phyloP scores from a whole-genome alignment of 2,329 filamentous ascomycete species.

The Fusarium foetens region DNA sequence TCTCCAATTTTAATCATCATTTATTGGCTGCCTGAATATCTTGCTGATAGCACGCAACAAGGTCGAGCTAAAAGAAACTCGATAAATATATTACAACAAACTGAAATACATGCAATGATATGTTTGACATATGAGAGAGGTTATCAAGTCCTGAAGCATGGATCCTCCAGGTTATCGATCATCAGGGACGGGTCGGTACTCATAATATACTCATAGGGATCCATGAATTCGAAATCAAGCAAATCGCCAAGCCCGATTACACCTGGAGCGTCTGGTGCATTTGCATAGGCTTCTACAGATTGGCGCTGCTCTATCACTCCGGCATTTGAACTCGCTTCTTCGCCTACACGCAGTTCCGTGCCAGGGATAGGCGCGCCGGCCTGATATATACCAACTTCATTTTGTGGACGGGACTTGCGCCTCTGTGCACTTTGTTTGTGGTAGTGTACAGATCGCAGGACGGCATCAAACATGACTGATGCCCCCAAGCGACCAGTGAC shows the following conservation, averaged over 20 bases:
- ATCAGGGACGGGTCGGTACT: background rate
- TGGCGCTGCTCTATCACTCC: accelerated
- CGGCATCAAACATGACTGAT: background rate
- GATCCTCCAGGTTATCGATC: background rate
- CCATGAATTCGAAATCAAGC: background rate
- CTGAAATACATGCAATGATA: too few species aligned
- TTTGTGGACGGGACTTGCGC: accelerated
- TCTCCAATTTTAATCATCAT: too few species aligned
- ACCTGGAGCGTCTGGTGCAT: accelerated
- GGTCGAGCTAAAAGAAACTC: too few species aligned
- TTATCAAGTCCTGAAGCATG: too few species aligned
- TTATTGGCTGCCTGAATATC: too few species aligned
- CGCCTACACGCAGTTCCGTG: accelerated
- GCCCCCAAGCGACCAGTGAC: background rate
- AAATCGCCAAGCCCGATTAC: background rate
- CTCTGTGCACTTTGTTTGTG: background rate
- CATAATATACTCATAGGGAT: background rate
- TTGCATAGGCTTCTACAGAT: background rate
- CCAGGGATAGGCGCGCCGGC: accelerated
- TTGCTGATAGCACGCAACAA: too few species aligned
- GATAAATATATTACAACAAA: too few species aligned
- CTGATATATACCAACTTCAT: too few species aligned
- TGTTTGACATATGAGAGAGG: too few species aligned
- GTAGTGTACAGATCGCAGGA: background rate
- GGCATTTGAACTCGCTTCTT: accelerated